phyloP scores from a whole-genome alignment of 768 basidiomycete species.

The Mycena albidolilacea region DNA sequence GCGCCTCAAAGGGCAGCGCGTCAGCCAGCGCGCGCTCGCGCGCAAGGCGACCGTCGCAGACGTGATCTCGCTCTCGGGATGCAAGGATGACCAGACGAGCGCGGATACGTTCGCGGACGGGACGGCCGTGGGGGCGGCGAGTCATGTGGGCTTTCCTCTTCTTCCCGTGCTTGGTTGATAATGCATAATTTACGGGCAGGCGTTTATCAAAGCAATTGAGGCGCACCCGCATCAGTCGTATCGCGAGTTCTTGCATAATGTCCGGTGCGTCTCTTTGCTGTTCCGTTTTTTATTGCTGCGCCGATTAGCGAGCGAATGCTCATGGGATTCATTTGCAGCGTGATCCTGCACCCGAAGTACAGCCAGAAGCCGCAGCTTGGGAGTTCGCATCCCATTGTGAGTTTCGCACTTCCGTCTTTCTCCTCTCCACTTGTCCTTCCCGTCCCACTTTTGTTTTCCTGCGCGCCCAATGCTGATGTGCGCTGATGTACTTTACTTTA shows the following conservation, averaged over 20 bases:
- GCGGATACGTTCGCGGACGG: conserved; percentile 78
- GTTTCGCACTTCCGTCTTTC: no score
- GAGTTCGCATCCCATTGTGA: no score
- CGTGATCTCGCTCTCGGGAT: conserved; percentile 84
- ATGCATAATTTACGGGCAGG: conserved; percentile 55
- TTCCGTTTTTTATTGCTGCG: not conserved
- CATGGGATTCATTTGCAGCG: conserved; percentile 47
- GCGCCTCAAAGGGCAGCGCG: conserved; percentile 61
- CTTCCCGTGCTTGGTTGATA: not conserved
- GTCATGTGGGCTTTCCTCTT: conserved; percentile 68
- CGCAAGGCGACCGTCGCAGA: conserved; percentile 78
- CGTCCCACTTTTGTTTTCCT: no score
- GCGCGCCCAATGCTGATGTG: no score
- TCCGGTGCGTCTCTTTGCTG: conserved; percentile 59
- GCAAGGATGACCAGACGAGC: conserved; percentile 80
- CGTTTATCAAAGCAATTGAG: conserved; percentile 67
- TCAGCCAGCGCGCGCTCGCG: conserved; percentile 50
- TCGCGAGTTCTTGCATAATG: conserved; percentile 68
- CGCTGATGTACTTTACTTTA: no score
- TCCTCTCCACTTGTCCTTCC: no score
- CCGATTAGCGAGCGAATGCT: no score
- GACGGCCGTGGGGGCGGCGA: conserved; percentile 84
- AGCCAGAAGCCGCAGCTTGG: no score
- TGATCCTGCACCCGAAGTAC: conserved; percentile 54
- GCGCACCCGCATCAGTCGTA: conserved; percentile 75